Conservation (phyloP, 257 asterid genomes). For the Lavandula angustifolia region DNA sequence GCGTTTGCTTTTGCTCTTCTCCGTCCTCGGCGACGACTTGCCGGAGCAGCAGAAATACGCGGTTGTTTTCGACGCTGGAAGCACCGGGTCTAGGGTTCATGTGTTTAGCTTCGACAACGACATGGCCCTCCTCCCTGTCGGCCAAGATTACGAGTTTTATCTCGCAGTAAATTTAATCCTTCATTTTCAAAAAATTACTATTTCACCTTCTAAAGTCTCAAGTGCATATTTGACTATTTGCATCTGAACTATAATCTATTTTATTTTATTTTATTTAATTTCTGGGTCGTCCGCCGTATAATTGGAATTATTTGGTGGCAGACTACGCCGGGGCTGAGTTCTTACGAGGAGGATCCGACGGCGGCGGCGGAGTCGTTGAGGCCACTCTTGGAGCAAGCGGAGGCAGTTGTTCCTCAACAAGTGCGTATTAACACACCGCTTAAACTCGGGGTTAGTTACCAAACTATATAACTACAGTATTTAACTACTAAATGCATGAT, state of each 20-base stretch:
- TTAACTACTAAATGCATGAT: no score
- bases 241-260: no score
- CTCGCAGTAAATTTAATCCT: conserved; percentile 17
- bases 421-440: conserved; percentile 57
- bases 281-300: neutral
- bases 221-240: no score
- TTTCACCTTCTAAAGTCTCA: no score
- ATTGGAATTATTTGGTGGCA: conserved; percentile 9
- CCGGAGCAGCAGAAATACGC: conserved; percentile 24
- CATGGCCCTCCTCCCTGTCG: conserved; percentile 31
- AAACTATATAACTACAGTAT: no score
- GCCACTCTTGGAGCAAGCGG: conserved; percentile 52
- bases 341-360: conserved; percentile 49
- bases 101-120: conserved; percentile 36
- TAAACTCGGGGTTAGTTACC: conserved; percentile 69
- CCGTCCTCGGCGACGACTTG: neutral
- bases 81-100: conserved; percentile 45
- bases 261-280: no score
- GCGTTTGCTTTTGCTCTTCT: neutral
- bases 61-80: conserved; percentile 41
- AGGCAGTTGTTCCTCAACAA: conserved; percentile 47
- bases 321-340: conserved; percentile 70
- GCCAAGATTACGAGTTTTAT: conserved; percentile 28
- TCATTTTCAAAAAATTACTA: no score
- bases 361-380: conserved; percentile 59